phyloP scores from a whole-genome alignment of 2,329 filamentous ascomycete genomes.

The Sporothrix sp. region DNA sequence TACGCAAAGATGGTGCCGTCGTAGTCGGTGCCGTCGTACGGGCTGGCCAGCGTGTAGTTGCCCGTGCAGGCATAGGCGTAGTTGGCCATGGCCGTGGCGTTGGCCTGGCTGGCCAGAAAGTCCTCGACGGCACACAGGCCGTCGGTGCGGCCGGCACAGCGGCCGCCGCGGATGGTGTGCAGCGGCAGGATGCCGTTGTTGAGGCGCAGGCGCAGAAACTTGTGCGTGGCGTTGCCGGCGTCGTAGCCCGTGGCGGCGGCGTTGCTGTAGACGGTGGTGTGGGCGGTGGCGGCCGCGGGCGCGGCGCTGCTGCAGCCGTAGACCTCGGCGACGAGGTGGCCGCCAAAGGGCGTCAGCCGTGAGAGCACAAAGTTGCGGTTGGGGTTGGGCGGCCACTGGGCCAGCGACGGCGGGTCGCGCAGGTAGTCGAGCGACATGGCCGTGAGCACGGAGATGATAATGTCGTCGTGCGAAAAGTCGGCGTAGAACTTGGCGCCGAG shows the following conservation, averaged over 20 bases:
- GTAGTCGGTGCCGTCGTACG: slow-evolving; percentile 31
- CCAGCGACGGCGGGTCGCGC: slow-evolving; percentile 34
- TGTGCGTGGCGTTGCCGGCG: slow-evolving; percentile 31
- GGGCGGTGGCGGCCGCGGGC: slow-evolving; percentile 30
- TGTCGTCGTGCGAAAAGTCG: slow-evolving; percentile 45
- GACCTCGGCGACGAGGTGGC: slow-evolving; percentile 44
- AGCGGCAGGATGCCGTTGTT: slow-evolving; percentile 41
- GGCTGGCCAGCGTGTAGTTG: slow-evolving; percentile 34
- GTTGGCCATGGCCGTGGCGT: slow-evolving; percentile 31
- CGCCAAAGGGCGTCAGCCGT: slow-evolving; percentile 45
- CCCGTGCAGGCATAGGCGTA: slow-evolving; percentile 39
- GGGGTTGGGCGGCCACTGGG: slow-evolving; percentile 31
- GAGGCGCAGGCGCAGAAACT: slow-evolving; percentile 39
- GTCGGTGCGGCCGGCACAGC: slow-evolving; percentile 32
- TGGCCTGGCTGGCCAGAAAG: slow-evolving; percentile 33
- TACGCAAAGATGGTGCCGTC: slow-evolving; percentile 29
- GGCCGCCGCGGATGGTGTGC: slow-evolving; percentile 36
- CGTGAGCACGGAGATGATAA: slow-evolving; percentile 39
- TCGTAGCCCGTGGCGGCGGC: slow-evolving; percentile 36
- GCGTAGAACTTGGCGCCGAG: slow-evolving; percentile 39
- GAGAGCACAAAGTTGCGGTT: slow-evolving; percentile 39
- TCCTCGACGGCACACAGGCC: slow-evolving; percentile 34
- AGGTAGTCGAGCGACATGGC: slow-evolving; percentile 47
- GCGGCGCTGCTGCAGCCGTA: slow-evolving; percentile 37
- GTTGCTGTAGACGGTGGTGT: slow-evolving; percentile 31